A percentile compares a stretch with the other conserved stretches of the same genome.
phyloP scores from a whole-genome alignment of 2,329 filamentous ascomycete genomes.

The Helotiales sp. region DNA sequence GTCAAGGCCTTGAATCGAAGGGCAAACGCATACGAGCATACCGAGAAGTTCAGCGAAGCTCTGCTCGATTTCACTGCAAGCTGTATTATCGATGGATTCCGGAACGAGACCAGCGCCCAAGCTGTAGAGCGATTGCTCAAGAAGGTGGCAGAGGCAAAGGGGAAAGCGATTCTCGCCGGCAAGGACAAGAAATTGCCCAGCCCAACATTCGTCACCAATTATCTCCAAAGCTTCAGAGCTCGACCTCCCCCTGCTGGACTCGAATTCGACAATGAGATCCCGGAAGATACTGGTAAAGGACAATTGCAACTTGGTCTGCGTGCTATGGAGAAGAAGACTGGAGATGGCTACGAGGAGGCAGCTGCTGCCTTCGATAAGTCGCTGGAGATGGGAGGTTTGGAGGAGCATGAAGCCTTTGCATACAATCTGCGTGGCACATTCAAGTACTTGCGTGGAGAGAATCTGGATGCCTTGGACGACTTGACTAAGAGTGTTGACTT shows the following conservation, averaged over 20 bases:
- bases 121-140: conserved; percentile 92
- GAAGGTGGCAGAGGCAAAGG: conserved; percentile 95
- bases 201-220: conserved; percentile 96
- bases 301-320: conserved; percentile 82
- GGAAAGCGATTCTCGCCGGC: conserved; percentile 78
- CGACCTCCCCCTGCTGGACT: conserved; percentile 78
- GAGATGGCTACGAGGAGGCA: conserved; percentile 89
- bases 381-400: conserved; percentile 77
- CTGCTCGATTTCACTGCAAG: conserved; percentile 97
- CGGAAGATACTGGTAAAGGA: conserved; percentile 77
- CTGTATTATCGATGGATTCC: conserved; percentile 98
- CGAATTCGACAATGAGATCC: conserved; percentile 76
- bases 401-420: conserved; percentile 82
- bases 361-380: conserved; percentile 84
- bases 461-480: conserved; percentile 77
- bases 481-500: conserved; percentile 92
- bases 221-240: conserved; percentile 94
- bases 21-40: conserved; percentile 94
- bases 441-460: conserved; percentile 87
- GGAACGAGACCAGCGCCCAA: conserved; percentile 84
- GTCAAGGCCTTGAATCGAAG: conserved; percentile 96
- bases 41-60: conserved; percentile 87
- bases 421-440: conserved; percentile 98
- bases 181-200: conserved; percentile 87
- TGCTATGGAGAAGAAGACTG: conserved; percentile 81